phyloP scores from a whole-genome alignment of 202 grass and related monocot species.

The Digitaria exilis region DNA sequence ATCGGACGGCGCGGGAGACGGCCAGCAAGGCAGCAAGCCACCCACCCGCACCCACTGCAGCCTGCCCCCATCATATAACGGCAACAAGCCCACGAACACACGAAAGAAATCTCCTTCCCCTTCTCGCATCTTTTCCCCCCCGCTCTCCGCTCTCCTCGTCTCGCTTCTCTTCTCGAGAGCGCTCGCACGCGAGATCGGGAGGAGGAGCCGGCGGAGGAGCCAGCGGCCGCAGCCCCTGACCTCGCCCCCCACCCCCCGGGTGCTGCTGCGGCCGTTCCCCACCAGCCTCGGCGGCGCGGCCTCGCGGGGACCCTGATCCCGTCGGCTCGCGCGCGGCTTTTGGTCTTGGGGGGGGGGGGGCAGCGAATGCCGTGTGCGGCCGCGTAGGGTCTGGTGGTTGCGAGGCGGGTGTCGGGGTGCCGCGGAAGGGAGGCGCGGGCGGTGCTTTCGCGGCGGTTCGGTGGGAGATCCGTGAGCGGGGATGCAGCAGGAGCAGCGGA shows the following conservation, averaged over 20 bases:
- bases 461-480: constrained; percentile 44
- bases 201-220: not conserved
- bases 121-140: not conserved
- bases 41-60: not conserved
- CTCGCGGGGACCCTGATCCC: not conserved
- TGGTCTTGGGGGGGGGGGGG: not conserved
- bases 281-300: not conserved
- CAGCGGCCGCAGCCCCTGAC: not conserved
- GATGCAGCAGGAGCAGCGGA: constrained; percentile 93
- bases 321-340: not conserved
- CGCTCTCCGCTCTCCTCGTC: not conserved
- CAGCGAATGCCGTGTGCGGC: not conserved
- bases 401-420: not conserved
- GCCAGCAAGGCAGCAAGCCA: not conserved
- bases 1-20: constrained; percentile 15
- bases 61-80: constrained; percentile 30
- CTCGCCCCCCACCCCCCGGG: not conserved
- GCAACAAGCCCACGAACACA: constrained; percentile 16
- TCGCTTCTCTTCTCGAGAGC: not conserved
- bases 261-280: not conserved
- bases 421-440: not conserved
- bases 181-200: constrained; percentile 41
- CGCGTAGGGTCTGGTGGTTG: not conserved
- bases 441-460: not conserved
- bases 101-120: constrained; percentile 12